Conservation (phyloP, 2,329 filamentous ascomycete genomes). For the Phialophora verrucosa region DNA sequence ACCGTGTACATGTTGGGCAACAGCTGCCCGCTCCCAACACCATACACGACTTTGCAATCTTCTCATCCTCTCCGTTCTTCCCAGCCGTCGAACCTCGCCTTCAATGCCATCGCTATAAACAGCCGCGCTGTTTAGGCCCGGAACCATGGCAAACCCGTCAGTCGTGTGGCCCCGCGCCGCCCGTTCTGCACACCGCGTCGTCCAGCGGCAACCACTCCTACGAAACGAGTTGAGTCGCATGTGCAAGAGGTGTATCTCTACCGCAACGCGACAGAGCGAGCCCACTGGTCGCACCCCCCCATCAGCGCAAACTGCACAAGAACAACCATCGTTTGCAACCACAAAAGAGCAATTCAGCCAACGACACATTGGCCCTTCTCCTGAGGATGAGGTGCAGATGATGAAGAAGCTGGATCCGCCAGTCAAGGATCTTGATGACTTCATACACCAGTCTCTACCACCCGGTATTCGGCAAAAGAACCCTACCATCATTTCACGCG, state of each 20-base stretch:
- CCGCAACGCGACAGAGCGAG: conserved; percentile 11
- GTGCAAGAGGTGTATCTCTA: conserved; percentile 28
- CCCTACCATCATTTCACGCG: conserved; percentile 49
- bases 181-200: conserved; percentile 22
- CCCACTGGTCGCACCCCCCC: neutral
- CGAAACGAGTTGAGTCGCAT: conserved; percentile 20
- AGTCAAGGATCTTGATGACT: conserved; percentile 74
- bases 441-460: conserved; percentile 83
- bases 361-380: conserved; percentile 91
- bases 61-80: neutral
- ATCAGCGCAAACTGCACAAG: neutral
- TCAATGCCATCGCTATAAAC: conserved; percentile 5
- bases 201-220: conserved; percentile 4
- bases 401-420: conserved; percentile 78
- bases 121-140: neutral
- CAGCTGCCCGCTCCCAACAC: conserved; percentile 2
- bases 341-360: conserved; percentile 46
- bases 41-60: neutral
- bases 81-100: neutral
- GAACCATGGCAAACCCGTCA: conserved; percentile 11
- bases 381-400: conserved; percentile 91
- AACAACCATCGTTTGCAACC: conserved; percentile 16
- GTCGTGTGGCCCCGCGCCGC: conserved; percentile 13
- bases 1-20: neutral
- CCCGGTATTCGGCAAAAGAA: conserved; percentile 74